Percentiles rank a stretch among this genome's conserved stretches.
Conservation (phyloP, 257 asterid species). For the Haberlea rhodopensis region DNA sequence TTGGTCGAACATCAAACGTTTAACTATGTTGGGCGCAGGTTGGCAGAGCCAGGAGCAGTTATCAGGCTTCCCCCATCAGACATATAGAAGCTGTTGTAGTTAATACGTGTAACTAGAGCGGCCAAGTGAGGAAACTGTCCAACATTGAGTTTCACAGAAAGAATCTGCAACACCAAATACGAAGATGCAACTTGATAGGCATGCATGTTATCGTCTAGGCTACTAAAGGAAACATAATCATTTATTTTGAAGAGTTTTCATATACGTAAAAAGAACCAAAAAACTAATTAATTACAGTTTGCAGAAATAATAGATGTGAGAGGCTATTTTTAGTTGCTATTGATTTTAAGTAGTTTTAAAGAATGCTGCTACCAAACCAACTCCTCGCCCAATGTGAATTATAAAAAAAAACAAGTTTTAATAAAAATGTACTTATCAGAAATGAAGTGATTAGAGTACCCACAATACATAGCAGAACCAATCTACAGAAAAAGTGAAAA, state of each 20-base stretch:
- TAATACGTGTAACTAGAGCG: conserved; percentile 85
- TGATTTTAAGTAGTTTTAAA: too few species aligned
- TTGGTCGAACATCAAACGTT: not conserved
- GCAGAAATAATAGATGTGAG: not conserved
- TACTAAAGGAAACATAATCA: not conserved
- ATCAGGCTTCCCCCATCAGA: conserved; percentile 69
- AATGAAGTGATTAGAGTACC: too few species aligned
- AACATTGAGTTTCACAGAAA: conserved; percentile 89
- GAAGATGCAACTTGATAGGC: not conserved
- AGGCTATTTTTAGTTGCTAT: not conserved
- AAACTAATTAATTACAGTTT: not conserved
- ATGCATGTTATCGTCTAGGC: not conserved
- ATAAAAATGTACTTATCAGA: too few species aligned
- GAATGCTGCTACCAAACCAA: too few species aligned
- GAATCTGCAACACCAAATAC: conserved; percentile 52
- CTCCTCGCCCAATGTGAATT: too few species aligned
- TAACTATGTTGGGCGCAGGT: conserved; percentile 32
- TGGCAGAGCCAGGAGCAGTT: conserved; percentile 47
- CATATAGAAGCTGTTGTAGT: conserved; percentile 89
- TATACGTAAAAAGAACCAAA: not conserved
- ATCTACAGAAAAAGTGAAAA: too few species aligned
- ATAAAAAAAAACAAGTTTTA: too few species aligned
- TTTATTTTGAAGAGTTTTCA: not conserved
- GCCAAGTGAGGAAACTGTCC: conserved; percentile 97
- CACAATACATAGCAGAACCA: too few species aligned